phyloP scores from a whole-genome alignment of 148 eudicot genomes.

The Euryodendron excelsum region DNA sequence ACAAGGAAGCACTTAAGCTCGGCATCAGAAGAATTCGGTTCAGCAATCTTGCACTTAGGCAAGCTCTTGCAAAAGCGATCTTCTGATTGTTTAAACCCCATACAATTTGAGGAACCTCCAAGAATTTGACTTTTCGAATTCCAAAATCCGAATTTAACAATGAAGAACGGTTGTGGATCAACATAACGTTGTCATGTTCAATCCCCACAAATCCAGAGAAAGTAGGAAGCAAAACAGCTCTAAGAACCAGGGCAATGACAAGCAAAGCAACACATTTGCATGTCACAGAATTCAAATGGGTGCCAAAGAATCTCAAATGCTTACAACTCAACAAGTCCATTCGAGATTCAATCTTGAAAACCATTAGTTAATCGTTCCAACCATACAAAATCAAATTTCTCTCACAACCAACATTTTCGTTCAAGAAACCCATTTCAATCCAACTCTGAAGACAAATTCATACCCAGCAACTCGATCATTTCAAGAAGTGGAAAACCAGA shows the following conservation, averaged over 20 bases:
- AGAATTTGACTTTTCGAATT: slow-evolving; percentile 44
- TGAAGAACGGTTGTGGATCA: slow-evolving; percentile 12
- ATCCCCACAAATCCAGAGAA: slow-evolving; percentile 29
- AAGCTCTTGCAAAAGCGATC: slow-evolving; percentile 92
- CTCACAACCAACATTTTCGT: background rate
- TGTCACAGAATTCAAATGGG: slow-evolving; percentile 42
- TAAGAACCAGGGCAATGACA: slow-evolving; percentile 40
- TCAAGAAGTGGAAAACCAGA: background rate
- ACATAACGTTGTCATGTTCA: slow-evolving; percentile 23
- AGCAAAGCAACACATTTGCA: slow-evolving; percentile 57
- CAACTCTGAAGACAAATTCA: background rate
- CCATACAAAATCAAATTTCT: background rate
- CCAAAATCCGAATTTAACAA: slow-evolving; percentile 12
- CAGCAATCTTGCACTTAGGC: slow-evolving; percentile 77
- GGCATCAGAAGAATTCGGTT: slow-evolving; percentile 89
- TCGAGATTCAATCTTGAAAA: slow-evolving; percentile 21
- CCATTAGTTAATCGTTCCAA: background rate
- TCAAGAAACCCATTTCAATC: background rate
- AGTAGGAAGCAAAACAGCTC: slow-evolving; percentile 40
- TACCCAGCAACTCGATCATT: background rate
- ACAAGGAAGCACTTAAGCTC: slow-evolving; percentile 84
- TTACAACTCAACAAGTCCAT: slow-evolving; percentile 48
- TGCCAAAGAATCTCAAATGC: slow-evolving; percentile 37
- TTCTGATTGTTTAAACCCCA: slow-evolving; percentile 99
- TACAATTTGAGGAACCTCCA: slow-evolving; percentile 90